Base-by-base conservation (phyloP, 768 basidiomycete genomes). In the Lactarius hengduanensis region DNA sequence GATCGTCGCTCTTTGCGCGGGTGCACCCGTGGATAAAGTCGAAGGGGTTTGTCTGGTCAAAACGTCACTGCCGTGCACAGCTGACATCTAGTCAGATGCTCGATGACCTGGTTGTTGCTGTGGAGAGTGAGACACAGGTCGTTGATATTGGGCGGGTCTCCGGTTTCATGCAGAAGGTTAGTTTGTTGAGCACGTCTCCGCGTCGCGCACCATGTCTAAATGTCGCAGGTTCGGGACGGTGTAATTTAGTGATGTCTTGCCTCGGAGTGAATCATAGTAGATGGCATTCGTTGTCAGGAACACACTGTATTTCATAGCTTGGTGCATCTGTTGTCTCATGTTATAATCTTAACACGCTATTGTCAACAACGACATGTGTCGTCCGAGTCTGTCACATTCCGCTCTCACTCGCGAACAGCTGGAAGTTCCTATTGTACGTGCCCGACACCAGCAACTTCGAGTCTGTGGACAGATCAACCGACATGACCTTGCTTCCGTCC, bases 401-500 rank as follows among this genome's bases (percentile, higher is more conserved):
- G 30, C 64, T 71, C 62, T 59, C 93, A 4, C 90, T 89, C 9
- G 92, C 86, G 76, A 92, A 98, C 65, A 98, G 80, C 75, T 98
- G 96, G 83, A 94, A 97, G 77, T 91, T 94, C 66, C 96, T 83
- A 77, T 94, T 96, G 76, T 93, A 96, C 54, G 93, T 95, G 43
- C 95, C 95, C 6, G 90, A 91, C 4, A 89, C 96, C 54, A 97
- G 83, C 74, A 92, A 82, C 72, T 86, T 87, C 15, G 88, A 92
- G 75, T 96, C 93, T 62, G 82, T 82, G 32, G 89, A 87, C 26
- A 98, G 82, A 75, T 99, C 97, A 11, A 98, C 95, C 8, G 92
- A 93, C 97, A 98, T 99, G 67, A 98, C 96, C 77, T 98, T 98
- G n/a, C 96, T 94, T 32, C 91, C 89, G 74, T 98, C 96, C 26